phyloP scores from a whole-genome alignment of 2,329 filamentous ascomycete genomes.

The Arthrocladium fulminans region DNA sequence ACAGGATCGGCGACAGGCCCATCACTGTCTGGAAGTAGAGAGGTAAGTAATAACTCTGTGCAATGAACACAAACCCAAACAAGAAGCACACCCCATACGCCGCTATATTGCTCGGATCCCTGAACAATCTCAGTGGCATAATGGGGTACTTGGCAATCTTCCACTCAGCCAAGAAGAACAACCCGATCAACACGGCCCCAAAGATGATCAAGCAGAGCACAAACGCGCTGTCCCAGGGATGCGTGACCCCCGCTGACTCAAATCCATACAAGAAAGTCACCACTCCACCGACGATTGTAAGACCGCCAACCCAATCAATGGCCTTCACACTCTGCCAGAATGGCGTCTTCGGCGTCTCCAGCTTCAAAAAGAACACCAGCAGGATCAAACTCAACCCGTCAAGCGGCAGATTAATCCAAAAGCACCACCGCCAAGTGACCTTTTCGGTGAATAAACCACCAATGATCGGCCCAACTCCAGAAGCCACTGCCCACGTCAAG shows the following conservation, averaged over 20 bases:
- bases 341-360: conserved; percentile 53
- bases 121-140: conserved; percentile 47
- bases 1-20: conserved; percentile 58
- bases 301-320: conserved; percentile 56
- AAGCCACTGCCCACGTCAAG: conserved; percentile 53
- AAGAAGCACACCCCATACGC: conserved; percentile 58
- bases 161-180: conserved; percentile 52
- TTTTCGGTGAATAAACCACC: conserved; percentile 35
- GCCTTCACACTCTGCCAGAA: conserved; percentile 49
- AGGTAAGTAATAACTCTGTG: conserved; percentile 69
- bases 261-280: conserved; percentile 63
- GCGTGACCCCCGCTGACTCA: conserved; percentile 56
- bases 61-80: conserved; percentile 70
- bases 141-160: conserved; percentile 54
- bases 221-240: conserved; percentile 43
- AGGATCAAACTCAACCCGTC: conserved; percentile 52
- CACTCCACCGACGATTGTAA: conserved; percentile 55
- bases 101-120: conserved; percentile 37
- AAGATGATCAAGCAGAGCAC: conserved; percentile 44
- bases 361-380: conserved; percentile 51
- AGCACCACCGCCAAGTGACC: conserved; percentile 34
- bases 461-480: conserved; percentile 45
- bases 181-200: conserved; percentile 33
- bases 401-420: conserved; percentile 54
- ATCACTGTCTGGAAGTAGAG: conserved; percentile 76